These are phyloP conservation scores for Pyrus pyrifolia DNA, from an alignment of 306 rosid species.

Conservation along the genomic window DNA sequence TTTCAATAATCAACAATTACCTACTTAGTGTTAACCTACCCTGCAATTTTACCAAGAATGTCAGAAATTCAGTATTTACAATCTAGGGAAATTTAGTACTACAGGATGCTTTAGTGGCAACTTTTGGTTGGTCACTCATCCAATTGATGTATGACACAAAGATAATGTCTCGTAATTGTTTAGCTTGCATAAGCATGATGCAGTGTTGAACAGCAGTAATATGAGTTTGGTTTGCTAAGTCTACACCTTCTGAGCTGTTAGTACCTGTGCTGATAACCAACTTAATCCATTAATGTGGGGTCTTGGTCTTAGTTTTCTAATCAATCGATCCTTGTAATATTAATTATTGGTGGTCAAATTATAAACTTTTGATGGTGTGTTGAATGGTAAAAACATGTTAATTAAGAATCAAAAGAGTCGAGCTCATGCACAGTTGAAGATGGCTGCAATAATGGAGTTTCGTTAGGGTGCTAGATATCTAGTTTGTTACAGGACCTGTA, in stretches of 20 bases:
- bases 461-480: background rate
- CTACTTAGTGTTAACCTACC: conserved; percentile 33
- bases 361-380: background rate
- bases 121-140: background rate
- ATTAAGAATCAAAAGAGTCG: background rate
- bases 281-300: background rate
- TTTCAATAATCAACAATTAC: conserved; percentile 27
- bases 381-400: background rate
- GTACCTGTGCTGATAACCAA: conserved; percentile 1
- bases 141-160: background rate
- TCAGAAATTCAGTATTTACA: conserved; percentile 37
- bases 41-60: conserved; percentile 26
- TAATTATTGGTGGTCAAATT: background rate
- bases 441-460: background rate
- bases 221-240: conserved; percentile 19
- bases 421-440: background rate
- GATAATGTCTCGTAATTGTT: background rate
- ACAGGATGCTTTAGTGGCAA: background rate
- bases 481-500: background rate
- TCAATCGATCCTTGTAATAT: background rate
- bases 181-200: conserved; percentile 20
- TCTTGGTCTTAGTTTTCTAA: background rate
- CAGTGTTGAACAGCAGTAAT: conserved; percentile 27
- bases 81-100: conserved; percentile 10
- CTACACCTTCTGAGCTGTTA: conserved; percentile 14